Conservation (phyloP, 495 filamentous ascomycete genomes). For the Lepidopterella palustris region DNA sequence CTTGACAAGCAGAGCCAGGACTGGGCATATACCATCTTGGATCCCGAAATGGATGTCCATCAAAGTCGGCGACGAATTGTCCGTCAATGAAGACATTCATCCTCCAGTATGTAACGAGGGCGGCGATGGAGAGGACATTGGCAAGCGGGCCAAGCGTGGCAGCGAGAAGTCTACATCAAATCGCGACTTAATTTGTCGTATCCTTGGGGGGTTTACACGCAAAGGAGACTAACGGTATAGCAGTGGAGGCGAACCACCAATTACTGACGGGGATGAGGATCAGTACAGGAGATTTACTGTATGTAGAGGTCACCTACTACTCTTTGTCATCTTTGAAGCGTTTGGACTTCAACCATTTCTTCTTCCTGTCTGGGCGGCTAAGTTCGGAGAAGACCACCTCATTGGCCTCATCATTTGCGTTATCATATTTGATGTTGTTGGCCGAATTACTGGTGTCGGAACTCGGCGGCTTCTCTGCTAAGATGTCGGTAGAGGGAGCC, state of each 20-base stretch:
- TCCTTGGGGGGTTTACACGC: constrained; percentile 44
- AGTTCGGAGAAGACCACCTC: not conserved
- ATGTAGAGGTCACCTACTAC: constrained; percentile 13
- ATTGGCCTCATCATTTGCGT: not conserved
- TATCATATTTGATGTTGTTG: not conserved
- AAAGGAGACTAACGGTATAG: constrained; percentile 48
- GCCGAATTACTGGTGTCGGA: constrained; percentile 4
- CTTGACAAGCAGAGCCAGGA: not conserved
- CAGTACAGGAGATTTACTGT: too few relatives aligned
- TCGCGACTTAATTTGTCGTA: not conserved
- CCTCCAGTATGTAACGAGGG: constrained; percentile 62
- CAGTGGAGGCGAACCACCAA: constrained; percentile 78
- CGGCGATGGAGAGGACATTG: constrained; percentile 70
- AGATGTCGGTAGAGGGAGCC: not conserved
- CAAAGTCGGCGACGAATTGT: constrained; percentile 35
- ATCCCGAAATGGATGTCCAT: constrained; percentile 40
- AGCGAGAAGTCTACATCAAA: constrained; percentile 46
- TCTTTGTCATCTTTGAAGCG: constrained; percentile 7
- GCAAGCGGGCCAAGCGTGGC: constrained; percentile 67
- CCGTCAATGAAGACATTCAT: constrained; percentile 35
- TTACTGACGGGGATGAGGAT: constrained; percentile 25
- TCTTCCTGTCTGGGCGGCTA: not conserved
- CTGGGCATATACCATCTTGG: constrained; percentile 31
- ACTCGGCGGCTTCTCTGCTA: constrained; percentile 11
- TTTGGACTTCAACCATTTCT: constrained; percentile 16